Percentiles rank a stretch among this genome's conserved stretches.
These are phyloP conservation scores for Lathyrus oleraceus DNA, from an alignment of 306 rosid genomes.

Conservation along the genomic window DNA sequence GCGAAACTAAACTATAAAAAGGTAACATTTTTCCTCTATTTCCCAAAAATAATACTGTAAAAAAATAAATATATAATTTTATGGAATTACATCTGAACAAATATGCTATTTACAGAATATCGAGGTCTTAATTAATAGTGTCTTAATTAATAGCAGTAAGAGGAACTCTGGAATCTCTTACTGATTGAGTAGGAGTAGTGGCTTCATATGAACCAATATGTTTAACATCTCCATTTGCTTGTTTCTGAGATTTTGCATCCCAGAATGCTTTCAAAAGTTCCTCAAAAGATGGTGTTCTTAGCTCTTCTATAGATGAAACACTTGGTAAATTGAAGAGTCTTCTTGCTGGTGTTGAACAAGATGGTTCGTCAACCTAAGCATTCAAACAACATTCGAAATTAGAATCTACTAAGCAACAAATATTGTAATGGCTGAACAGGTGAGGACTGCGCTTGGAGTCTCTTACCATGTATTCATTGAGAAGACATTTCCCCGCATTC, in stretches of 20 bases:
- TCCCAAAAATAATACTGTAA: constrained; percentile 26
- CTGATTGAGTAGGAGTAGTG: constrained; percentile 50
- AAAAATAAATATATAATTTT: constrained; percentile 47
- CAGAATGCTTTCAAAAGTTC: constrained; percentile 83
- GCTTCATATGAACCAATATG: constrained; percentile 71
- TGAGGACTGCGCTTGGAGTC: background rate
- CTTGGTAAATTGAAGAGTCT: constrained; percentile 88
- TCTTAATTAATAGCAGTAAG: constrained; percentile 88
- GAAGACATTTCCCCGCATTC: constrained; percentile 83
- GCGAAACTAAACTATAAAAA: constrained; percentile 11
- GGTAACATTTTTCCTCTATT: constrained; percentile 16
- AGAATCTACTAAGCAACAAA: background rate
- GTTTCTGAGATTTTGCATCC: constrained; percentile 76
- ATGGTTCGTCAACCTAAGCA: constrained; percentile 87
- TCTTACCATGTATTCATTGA: constrained; percentile 80
- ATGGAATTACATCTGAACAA: constrained; percentile 50
- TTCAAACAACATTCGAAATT: constrained; percentile 25
- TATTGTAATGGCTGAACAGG: background rate
- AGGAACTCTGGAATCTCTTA: constrained; percentile 97
- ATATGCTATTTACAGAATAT: constrained; percentile 67
- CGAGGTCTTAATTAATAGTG: constrained; percentile 53
- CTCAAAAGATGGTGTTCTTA: constrained; percentile 89
- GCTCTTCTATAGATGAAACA: constrained; percentile 81
- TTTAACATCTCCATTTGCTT: constrained; percentile 84
- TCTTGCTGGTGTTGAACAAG: constrained; percentile 96